A percentile compares a stretch with the other conserved stretches of the same genome.
Conservation (phyloP, 352 stramenopile genomes). For the Globisporangium polare region DNA sequence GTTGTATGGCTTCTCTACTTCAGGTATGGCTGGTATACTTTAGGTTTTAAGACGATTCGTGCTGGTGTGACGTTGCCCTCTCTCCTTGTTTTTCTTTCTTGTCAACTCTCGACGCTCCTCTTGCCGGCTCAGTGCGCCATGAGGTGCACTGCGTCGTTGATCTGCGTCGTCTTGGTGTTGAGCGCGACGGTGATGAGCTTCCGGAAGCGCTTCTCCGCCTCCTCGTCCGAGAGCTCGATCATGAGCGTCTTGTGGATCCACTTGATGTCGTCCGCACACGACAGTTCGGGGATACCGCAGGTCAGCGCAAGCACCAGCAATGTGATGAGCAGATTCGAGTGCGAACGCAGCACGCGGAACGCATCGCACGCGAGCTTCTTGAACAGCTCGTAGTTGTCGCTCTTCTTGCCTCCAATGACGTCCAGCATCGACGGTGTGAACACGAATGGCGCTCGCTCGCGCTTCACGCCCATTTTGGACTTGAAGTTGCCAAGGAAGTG, state of each 20-base stretch:
- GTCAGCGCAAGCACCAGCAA: slow-evolving; percentile 75
- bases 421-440: slow-evolving; percentile 89
- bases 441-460: slow-evolving; percentile 90
- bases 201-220: slow-evolving; percentile 56
- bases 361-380: slow-evolving; percentile 56
- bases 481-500: slow-evolving; percentile 97
- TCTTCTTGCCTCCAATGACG: slow-evolving; percentile 78
- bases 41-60: no score
- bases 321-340: slow-evolving; percentile 84
- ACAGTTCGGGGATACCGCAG: slow-evolving; percentile 79
- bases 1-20: no score
- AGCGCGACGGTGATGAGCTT: slow-evolving; percentile 78
- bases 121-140: slow-evolving; percentile 53
- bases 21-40: no score
- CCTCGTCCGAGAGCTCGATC: slow-evolving; percentile 62
- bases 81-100: slow-evolving; percentile 3
- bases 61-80: no score
- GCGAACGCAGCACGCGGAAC: slow-evolving; percentile 61
- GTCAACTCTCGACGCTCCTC: background rate
- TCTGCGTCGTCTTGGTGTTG: slow-evolving; percentile 70
- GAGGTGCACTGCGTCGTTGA: slow-evolving; percentile 84
- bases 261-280: slow-evolving; percentile 58
- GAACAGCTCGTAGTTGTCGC: slow-evolving; percentile 74
- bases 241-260: slow-evolving; percentile 82
- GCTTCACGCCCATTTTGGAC: slow-evolving; percentile 88